Evolutionary conservation across 2,329 filamentous ascomycete species (phyloP), one percentile per base, ranked within the genome.

Genomic region (Lachnellula occidentalis): DNA sequence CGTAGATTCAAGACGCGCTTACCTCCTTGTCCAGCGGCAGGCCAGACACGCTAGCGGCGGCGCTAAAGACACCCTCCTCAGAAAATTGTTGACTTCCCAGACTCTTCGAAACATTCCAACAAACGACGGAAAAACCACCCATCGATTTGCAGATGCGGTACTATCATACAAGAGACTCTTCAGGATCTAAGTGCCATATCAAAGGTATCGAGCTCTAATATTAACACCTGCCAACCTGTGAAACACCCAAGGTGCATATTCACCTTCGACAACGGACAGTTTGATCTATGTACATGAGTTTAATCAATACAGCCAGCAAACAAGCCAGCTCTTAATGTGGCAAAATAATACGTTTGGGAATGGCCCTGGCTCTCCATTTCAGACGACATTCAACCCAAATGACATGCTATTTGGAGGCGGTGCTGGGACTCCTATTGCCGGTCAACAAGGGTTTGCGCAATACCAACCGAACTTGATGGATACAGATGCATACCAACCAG

Each of bases 321-420:
- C 19, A 21, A 8, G 19, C 15, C 42, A 34, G 17, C 43, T 42
- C 50, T 43, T 11, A 11, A 67, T 67, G 65, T 67, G 65, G 65
- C 55, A 53, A 34, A 68, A 64, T 43, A 62, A 63, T 55, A 57
- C 55, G 12, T 67, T 63, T 57, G 59, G 58, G 31, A 59, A 48
- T 51, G 64, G 67, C 57, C 57, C 50, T 51, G 64, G 67, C 58
- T 57, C 59, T 21, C 49, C 51, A 24, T 61, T 60, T 45, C 59
- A 52, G 31, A 57, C 55, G 34, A 59, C 57, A 48, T 61, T 67
- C 60, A 64, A 60, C 57, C 55, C 62, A 64, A 60, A 67, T 50
- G 57, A 58, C 7, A 59, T 54, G 34, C 34, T 48, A 36, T 49
- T 53, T 1, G 56, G 59, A 47, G 50, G 48, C 34, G 51, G 27